Evolutionary conservation across 768 basidiomycete genomes (phyloP), one percentile per base, ranked within the genome.

Genomic region (Russula lepida): DNA sequence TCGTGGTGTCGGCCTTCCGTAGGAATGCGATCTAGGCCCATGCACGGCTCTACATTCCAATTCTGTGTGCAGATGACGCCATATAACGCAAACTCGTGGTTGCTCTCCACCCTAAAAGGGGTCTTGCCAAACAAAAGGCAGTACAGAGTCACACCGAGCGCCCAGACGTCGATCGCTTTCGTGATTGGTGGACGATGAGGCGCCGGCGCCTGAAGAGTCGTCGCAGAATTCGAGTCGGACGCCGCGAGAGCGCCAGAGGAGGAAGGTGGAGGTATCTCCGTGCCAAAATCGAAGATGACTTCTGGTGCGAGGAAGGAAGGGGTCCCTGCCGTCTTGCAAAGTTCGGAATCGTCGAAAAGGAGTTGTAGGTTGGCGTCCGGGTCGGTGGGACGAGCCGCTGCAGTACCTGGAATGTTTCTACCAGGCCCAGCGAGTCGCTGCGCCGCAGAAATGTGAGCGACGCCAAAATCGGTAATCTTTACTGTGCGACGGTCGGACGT

Each of bases 391-490:
- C 35, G 13, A 5, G 33, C n/a, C 50, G 61, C 12, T 53, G 44
- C 44, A 47, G 51, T 6, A 15, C 50, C 41, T 49, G 33, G 56
- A 27, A 11, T 59, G 57, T 11, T 56, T 49, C 67, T 75, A 4
- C 79, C 84, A 0, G 84, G 84, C 25, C 84, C 83, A 3, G 86
- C 85, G 19, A 89, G 80, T 3, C 85, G 82, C 64, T 95, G 86
- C 0, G 93, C 90, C 68, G 92, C 88, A 5, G 92, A 95, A 74
- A 95, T 94, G 71, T 95, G 92, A 17, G 95, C 95, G 55, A 97
- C 93, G 55, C 97, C 97, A 73, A 99, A 98, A 74, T 99, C 97
- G 28, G 88, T 92, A 63, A 99, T 98, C 75, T 99, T 99, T 74
- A 98, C 95, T 60, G 82, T 83, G 61, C 83, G 82, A 56, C 90